Evolutionary conservation across 192 early-diverging fungal species (phyloP).

Genomic region (Rhizophagus clarus): DNA sequence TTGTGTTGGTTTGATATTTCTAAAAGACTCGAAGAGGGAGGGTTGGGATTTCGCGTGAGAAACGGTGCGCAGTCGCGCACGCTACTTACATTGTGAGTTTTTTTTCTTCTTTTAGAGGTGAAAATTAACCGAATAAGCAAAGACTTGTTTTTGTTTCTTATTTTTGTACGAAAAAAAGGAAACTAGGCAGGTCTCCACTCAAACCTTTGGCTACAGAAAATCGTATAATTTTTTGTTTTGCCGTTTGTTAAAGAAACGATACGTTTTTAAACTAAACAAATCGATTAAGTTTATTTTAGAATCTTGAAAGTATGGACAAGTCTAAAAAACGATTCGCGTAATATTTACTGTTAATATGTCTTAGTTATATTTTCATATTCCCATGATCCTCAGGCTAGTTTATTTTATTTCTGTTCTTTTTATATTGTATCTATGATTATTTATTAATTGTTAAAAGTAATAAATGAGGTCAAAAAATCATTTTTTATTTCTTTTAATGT

Average conservation of each 20-base stretch:
- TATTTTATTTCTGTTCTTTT: background rate
- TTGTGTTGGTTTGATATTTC: background rate
- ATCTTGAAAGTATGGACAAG: background rate
- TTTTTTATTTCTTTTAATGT: background rate
- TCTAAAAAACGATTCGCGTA: background rate
- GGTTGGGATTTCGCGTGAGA: constrained; percentile 6
- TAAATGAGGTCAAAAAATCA: background rate
- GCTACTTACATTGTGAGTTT: constrained; percentile 32
- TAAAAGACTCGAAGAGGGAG: background rate
- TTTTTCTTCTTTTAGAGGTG: constrained; percentile 13
- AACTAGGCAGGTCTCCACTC: background rate
- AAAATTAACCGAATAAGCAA: constrained; percentile 2
- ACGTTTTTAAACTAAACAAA: constrained; percentile 14
- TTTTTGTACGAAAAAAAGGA: background rate
- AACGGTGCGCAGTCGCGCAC: constrained; percentile 33
- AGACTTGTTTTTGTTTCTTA: background rate
- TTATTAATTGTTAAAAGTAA: background rate
- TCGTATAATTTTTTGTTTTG: constrained; percentile 6
- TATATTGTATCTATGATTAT: background rate
- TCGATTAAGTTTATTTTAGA: constrained; percentile 1
- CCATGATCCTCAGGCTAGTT: background rate
- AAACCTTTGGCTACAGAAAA: constrained; percentile 4
- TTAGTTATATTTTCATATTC: background rate
- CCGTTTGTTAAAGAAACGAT: background rate
- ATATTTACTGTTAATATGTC: background rate